Evolutionary conservation across 2,329 filamentous ascomycete species (phyloP).

Genomic region (Trichoderma pleuroti): DNA sequence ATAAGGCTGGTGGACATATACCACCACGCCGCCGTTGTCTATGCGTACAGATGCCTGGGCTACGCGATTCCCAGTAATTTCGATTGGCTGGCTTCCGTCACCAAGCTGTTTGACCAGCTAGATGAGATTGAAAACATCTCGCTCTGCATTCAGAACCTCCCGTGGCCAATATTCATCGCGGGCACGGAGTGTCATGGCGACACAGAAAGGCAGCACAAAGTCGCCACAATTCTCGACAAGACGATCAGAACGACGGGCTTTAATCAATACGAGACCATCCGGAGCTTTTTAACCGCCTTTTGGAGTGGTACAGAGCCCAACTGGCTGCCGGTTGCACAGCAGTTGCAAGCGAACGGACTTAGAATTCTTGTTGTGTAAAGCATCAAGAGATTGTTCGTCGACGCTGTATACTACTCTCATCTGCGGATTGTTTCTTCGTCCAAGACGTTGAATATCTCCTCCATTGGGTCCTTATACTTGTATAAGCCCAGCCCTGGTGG

Average conservation of each 20-base stretch:
- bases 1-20: conserved; percentile 30
- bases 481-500: conserved; percentile 35
- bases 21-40: conserved; percentile 29
- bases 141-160: conserved; percentile 29
- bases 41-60: conserved; percentile 29
- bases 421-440: conserved; percentile 36
- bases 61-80: conserved; percentile 16
- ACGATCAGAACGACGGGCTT: conserved; percentile 26
- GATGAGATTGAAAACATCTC: conserved; percentile 24
- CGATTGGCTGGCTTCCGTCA: conserved; percentile 22
- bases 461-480: conserved; percentile 38
- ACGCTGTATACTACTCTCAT: background rate
- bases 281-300: conserved; percentile 26
- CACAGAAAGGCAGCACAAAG: conserved; percentile 21
- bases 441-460: conserved; percentile 34
- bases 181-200: conserved; percentile 28
- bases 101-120: conserved; percentile 26
- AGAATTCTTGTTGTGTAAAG: conserved; percentile 25
- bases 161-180: conserved; percentile 31
- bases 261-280: conserved; percentile 25
- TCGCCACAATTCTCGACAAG: conserved; percentile 21
- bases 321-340: conserved; percentile 28
- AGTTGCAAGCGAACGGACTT: conserved; percentile 24
- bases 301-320: conserved; percentile 27
- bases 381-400: background rate